Evolutionary conservation across 306 rosid genomes (phyloP).

Genomic region (Fragaria ananassa): DNA sequence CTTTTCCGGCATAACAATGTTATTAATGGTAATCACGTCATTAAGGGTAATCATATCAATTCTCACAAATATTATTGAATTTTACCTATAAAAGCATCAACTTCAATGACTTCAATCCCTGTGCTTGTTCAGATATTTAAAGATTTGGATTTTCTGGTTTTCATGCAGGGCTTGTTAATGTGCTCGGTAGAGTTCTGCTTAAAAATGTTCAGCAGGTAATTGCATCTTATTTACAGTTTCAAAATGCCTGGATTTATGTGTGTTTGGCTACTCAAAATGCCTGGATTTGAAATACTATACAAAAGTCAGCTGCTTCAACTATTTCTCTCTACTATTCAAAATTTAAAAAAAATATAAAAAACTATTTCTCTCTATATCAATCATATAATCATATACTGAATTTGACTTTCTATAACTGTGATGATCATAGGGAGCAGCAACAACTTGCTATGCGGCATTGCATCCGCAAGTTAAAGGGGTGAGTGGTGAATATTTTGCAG

Average conservation of each 20-base stretch:
- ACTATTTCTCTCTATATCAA: background rate
- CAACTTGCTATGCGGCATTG: slow-evolving; percentile 78
- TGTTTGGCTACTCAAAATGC: background rate
- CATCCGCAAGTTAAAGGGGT: slow-evolving; percentile 62
- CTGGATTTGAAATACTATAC: background rate
- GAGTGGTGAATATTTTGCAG: slow-evolving; percentile 57
- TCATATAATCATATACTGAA: background rate
- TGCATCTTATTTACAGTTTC: background rate
- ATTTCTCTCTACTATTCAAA: background rate
- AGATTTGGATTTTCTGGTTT: slow-evolving; percentile 7
- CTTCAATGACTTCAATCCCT: background rate
- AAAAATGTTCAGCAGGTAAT: slow-evolving; percentile 71
- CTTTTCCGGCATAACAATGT: slow-evolving; percentile 49
- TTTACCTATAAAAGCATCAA: background rate
- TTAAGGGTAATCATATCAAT: background rate
- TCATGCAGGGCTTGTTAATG: slow-evolving; percentile 44
- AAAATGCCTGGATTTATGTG: background rate
- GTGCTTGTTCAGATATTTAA: background rate
- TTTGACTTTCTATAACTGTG: slow-evolving; percentile 12
- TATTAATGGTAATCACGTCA: slow-evolving; percentile 38
- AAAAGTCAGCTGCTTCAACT: background rate
- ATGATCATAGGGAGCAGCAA: slow-evolving; percentile 72
- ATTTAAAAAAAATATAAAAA: no score
- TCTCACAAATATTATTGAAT: background rate
- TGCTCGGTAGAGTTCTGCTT: slow-evolving; percentile 43